Evolutionary conservation across 2,329 filamentous ascomycete genomes (phyloP).

Genomic region (Apiospora kogelbergensis): DNA sequence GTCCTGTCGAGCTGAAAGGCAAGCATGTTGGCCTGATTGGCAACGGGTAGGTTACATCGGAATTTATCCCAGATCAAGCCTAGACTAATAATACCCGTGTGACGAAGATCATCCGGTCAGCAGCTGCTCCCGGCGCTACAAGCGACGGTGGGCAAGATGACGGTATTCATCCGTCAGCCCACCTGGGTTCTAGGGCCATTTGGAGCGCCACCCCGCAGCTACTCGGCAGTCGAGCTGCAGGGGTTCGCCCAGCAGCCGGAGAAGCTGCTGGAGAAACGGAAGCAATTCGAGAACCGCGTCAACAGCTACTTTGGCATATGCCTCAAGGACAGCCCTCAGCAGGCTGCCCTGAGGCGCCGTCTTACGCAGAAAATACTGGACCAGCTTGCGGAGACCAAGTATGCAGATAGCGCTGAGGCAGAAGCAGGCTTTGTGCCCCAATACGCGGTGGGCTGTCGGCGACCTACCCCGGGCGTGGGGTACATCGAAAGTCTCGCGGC

Average conservation of each 20-base stretch:
- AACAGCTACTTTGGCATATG: conserved; percentile 49
- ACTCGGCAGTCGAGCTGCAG: conserved; percentile 20
- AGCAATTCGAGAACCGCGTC: conserved; percentile 43
- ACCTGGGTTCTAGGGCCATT: neutral
- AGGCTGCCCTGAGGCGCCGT: conserved; percentile 17
- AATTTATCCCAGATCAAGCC: neutral
- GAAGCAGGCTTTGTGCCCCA: neutral
- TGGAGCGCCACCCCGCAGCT: neutral
- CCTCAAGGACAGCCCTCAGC: conserved; percentile 35
- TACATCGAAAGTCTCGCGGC: neutral
- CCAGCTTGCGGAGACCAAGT: neutral
- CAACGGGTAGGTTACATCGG: neutral
- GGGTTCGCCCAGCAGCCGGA: conserved; percentile 41
- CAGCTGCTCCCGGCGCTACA: neutral
- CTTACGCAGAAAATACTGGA: conserved; percentile 6
- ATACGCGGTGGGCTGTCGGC: neutral
- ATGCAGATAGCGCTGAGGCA: neutral
- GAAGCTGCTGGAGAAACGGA: conserved; percentile 39
- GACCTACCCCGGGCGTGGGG: neutral
- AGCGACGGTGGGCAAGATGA: neutral
- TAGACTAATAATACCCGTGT: neutral
- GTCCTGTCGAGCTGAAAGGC: neutral
- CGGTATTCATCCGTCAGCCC: neutral
- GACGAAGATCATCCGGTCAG: neutral
- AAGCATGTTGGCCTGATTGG: neutral